A percentile compares a stretch with the other conserved stretches of the same genome.
Evolutionary conservation across 2,329 filamentous ascomycete genomes (phyloP).

Genomic region (Fusarium sulawesiense): DNA sequence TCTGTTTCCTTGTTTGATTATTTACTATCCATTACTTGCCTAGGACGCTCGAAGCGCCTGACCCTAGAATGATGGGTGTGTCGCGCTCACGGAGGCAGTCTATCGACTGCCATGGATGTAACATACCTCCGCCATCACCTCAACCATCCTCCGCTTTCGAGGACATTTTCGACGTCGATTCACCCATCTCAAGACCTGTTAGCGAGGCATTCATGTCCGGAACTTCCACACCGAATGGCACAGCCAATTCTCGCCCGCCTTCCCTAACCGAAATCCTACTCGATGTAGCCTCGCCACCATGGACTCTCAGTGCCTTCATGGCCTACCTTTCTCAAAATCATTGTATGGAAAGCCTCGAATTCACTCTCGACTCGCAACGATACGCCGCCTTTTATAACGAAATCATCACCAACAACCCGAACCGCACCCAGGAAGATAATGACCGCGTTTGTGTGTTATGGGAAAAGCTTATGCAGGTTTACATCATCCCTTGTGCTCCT

Average conservation of each 20-base stretch:
- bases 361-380: slow-evolving; percentile 91
- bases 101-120: slow-evolving; percentile 57
- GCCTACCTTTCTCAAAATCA: slow-evolving; percentile 97
- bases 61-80: slow-evolving; percentile 56
- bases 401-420: slow-evolving; percentile 53
- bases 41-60: slow-evolving; percentile 39
- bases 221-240: slow-evolving; percentile 50
- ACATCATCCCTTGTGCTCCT: slow-evolving; percentile 86
- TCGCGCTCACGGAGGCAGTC: slow-evolving; percentile 59
- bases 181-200: slow-evolving; percentile 59
- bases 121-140: slow-evolving; percentile 57
- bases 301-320: slow-evolving; percentile 93
- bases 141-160: slow-evolving; percentile 59
- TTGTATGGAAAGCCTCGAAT: slow-evolving; percentile 95
- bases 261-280: slow-evolving; percentile 88
- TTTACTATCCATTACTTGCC: slow-evolving; percentile 24
- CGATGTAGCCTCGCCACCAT: slow-evolving; percentile 87
- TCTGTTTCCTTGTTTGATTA: slow-evolving; percentile 14
- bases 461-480: slow-evolving; percentile 88
- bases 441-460: slow-evolving; percentile 84
- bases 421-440: slow-evolving; percentile 55
- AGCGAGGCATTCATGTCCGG: slow-evolving; percentile 62
- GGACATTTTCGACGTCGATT: slow-evolving; percentile 58
- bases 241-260: slow-evolving; percentile 60
- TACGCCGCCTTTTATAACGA: slow-evolving; percentile 73